Evolutionary conservation across 495 filamentous ascomycete species (phyloP), one percentile per base, ranked within the genome.

Genomic region (Neurospora terricola): DNA sequence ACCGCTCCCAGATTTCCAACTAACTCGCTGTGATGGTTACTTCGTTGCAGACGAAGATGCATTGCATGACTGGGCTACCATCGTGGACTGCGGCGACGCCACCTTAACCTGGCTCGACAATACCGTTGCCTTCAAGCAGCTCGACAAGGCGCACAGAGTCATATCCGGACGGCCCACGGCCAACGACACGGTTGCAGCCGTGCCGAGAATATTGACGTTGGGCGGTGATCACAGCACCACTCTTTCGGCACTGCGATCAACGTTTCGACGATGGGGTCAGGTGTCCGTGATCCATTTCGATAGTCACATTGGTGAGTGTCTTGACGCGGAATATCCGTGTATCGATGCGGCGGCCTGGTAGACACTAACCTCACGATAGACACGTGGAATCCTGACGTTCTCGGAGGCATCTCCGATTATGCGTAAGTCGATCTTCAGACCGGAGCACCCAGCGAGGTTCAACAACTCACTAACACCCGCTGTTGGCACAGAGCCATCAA

Each of bases 51-150:
- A 34, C 42, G 42, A 42, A 36, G 70, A 74, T 34, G 30, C 45
- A 72, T 73, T 73, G 62, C 42, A 70, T 30, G 38, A 37, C 38
- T 72, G 71, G 45, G 75, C 73, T 11, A 73, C 14, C 18, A 83
- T 94, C 18, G 79, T 94, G 5, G 92, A 94, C 80, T 94, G 92
- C 76, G 92, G 91, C 48, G 91, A 94, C 79, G 90, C 92, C 54
- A 90, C 89, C 0, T 85, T 93, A 21, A 93, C 91, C 1, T 82
- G 82, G 72, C 82, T 88, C 73, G 92, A 94, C 79, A 93, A 93
- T 76, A 87, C 86, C n/a, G 90, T 88, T 71, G 91, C 92, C 5
- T 87, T 94, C 72, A 86, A 88, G 72, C 91, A 92, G 76, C 90
- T 94, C 69, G 91, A 92, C 78, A 85, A 92, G 74, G 91, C 90